These are phyloP conservation scores for Lepidium campestre DNA, from an alignment of 441 rosid genomes.

Conservation along the genomic window DNA sequence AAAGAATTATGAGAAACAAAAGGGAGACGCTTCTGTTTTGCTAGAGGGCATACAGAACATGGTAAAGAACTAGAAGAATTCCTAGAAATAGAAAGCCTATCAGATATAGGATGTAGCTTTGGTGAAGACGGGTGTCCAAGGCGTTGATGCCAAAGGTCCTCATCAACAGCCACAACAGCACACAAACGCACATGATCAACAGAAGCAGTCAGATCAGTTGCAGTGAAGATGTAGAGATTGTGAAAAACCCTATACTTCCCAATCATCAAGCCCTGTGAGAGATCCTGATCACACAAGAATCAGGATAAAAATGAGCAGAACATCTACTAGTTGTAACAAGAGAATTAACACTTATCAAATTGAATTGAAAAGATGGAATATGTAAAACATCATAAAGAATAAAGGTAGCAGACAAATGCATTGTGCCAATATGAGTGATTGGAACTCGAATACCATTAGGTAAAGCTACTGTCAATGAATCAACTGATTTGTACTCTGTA, in stretches of 20 bases:
- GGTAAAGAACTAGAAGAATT: not conserved
- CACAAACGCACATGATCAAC: not conserved
- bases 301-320: not conserved
- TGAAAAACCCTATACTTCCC: not conserved
- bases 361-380: not conserved
- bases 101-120: not conserved
- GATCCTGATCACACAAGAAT: not conserved
- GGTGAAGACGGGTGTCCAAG: not conserved
- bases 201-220: not conserved
- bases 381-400: not conserved
- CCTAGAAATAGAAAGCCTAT: not conserved
- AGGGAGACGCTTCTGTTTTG: not conserved
- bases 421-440: not conserved
- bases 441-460: not conserved
- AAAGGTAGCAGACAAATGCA: not conserved
- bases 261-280: not conserved
- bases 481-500: not conserved
- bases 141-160: not conserved
- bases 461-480: not conserved
- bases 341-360: not conserved
- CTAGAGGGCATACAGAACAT: too few species aligned
- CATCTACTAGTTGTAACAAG: not conserved
- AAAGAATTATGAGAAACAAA: not conserved
- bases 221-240: not conserved
- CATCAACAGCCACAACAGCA: not conserved